Evolutionary conservation across 306 rosid genomes (phyloP).

Genomic region (Medicago arabica): DNA sequence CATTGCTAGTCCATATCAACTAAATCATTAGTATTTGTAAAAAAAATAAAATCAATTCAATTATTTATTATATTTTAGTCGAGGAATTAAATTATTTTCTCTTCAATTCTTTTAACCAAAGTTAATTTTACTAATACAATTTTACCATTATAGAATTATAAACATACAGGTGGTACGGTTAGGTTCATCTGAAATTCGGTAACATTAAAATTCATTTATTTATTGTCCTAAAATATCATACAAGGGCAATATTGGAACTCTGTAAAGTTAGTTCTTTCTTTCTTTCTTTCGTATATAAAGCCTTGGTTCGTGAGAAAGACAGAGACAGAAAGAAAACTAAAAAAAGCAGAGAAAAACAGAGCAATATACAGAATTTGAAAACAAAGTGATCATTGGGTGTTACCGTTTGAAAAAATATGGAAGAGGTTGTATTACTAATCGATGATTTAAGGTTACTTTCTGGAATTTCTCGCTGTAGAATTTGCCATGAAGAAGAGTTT

Average conservation of each 20-base stretch:
- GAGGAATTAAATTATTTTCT: too few relatives aligned
- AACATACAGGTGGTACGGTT: background rate
- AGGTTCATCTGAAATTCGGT: conserved; percentile 17
- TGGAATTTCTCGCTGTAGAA: conserved; percentile 68
- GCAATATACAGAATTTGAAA: conserved; percentile 40
- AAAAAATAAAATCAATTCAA: too few relatives aligned
- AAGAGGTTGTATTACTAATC: conserved; percentile 63
- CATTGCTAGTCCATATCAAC: too few relatives aligned
- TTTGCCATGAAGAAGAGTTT: conserved; percentile 90
- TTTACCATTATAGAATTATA: too few relatives aligned
- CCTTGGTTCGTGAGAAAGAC: conserved; percentile 23
- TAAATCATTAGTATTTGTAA: too few relatives aligned
- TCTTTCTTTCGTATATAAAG: conserved; percentile 48
- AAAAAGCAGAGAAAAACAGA: conserved; percentile 32
- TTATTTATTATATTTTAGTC: too few relatives aligned
- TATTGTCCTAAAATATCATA: background rate
- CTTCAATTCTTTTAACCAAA: too few relatives aligned
- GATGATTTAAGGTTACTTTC: conserved; percentile 62
- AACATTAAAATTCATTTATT: background rate
- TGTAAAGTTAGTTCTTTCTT: background rate
- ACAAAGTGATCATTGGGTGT: conserved; percentile 33
- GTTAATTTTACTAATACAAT: too few relatives aligned
- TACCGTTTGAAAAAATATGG: conserved; percentile 50
- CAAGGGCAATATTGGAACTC: conserved; percentile 65
- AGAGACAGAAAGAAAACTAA: conserved; percentile 15